Percentiles rank a stretch among this genome's conserved stretches.
These are phyloP conservation scores for Pestalotiopsis sp. DNA, from an alignment of 2,329 filamentous ascomycete species.

Conservation along the genomic window DNA sequence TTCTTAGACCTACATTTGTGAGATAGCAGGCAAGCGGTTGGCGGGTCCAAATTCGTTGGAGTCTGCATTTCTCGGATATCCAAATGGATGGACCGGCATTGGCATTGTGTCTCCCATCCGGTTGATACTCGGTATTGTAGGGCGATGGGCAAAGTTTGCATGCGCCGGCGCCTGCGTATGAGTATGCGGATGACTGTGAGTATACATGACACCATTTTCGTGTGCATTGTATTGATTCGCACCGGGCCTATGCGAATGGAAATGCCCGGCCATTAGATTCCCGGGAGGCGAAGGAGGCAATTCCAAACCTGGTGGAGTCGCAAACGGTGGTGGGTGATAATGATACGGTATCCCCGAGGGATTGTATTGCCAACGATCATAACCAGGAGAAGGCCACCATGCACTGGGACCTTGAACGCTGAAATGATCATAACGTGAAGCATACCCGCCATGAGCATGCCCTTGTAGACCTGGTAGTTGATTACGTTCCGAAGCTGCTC, in stretches of 20 bases:
- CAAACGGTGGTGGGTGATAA: constrained; percentile 5
- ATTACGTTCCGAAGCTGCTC: constrained; percentile 23
- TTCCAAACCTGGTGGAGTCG: not conserved
- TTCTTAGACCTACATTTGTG: not conserved
- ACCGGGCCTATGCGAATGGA: no score
- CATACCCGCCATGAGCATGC: constrained; percentile 16
- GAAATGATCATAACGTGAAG: constrained; percentile 23
- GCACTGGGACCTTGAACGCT: constrained; percentile 15
- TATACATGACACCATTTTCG: not conserved
- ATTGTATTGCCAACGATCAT: constrained; percentile 11
- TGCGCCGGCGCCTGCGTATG: constrained; percentile 6
- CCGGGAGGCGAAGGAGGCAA: not conserved
- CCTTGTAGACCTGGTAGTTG: constrained; percentile 20
- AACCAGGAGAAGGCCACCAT: constrained; percentile 11
- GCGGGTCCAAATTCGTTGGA: not conserved
- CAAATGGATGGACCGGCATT: constrained; percentile 18
- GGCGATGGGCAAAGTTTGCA: constrained; percentile 12
- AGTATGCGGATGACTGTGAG: constrained; percentile 6
- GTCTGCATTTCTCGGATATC: not conserved
- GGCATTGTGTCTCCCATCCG: constrained; percentile 22
- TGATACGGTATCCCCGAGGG: not conserved
- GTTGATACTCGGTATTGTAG: constrained; percentile 18
- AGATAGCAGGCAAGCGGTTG: constrained; percentile 6
- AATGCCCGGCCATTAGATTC: not conserved
- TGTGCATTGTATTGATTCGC: not conserved